Evolutionary conservation across 345 rosid species (phyloP).

Genomic region (Laguncularia racemosa): DNA sequence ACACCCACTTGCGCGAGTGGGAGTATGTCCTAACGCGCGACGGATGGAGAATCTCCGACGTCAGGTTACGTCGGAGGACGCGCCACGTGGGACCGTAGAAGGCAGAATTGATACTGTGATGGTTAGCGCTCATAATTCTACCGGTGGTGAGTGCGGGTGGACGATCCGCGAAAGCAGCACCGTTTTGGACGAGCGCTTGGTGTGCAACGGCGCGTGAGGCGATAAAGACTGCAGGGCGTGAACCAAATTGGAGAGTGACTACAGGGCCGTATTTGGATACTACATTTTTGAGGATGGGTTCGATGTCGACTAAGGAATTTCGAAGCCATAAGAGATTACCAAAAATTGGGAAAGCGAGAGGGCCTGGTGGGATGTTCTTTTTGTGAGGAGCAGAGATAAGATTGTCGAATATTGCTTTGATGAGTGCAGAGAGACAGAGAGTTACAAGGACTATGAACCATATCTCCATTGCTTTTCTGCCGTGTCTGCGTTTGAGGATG

Average conservation of each 20-base stretch:
- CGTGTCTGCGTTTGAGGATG: no score
- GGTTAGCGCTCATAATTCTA: neutral
- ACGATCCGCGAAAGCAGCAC: constrained; percentile 3
- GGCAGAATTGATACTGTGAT: constrained; percentile 1
- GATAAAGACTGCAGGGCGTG: constrained; percentile 1
- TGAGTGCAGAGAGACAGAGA: neutral
- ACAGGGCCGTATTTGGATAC: constrained; percentile 2
- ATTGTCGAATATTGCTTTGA: neutral
- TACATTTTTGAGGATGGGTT: constrained; percentile 3
- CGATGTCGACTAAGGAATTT: constrained; percentile 1
- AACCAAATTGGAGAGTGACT: constrained; percentile 1
- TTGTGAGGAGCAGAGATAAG: neutral
- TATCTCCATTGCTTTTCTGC: constrained; percentile 1
- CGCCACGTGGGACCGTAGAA: constrained; percentile 9
- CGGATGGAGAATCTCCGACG: constrained; percentile 8
- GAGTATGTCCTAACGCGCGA: constrained; percentile 1
- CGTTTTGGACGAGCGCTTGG: constrained; percentile 5
- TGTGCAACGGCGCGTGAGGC: neutral
- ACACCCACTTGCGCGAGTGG: neutral
- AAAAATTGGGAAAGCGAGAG: constrained; percentile 6
- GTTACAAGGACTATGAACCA: constrained; percentile 4
- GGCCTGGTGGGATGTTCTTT: constrained; percentile 2
- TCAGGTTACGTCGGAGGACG: constrained; percentile 9
- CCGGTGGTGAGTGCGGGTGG: neutral
- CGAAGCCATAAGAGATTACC: constrained; percentile 1